A percentile compares a stretch with the other conserved stretches of the same genome.
Evolutionary conservation across 257 asterid genomes (phyloP).

Genomic region (Fraxinus excelsior): DNA sequence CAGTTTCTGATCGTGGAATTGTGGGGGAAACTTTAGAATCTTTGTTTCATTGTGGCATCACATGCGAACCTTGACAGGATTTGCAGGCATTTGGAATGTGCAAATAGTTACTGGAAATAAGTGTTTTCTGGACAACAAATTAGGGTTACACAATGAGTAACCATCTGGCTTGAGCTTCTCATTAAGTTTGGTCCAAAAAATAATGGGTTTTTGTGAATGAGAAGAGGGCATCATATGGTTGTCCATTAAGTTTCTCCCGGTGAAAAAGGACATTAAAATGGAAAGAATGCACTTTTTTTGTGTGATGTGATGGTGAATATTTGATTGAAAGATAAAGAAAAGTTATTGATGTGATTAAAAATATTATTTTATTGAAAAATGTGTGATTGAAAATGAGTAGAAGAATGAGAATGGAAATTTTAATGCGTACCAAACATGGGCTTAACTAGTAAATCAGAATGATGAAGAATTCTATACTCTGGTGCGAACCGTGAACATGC

Average conservation of each 20-base stretch:
- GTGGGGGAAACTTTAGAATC: background rate
- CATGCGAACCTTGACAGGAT: too few species aligned
- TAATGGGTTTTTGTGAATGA: background rate
- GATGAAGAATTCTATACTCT: too few species aligned
- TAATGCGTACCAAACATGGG: too few species aligned
- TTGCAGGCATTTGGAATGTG: background rate
- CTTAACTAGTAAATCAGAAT: too few species aligned
- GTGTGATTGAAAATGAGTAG: too few species aligned
- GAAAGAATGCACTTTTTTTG: too few species aligned
- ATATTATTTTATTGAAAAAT: too few species aligned
- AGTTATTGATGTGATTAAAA: too few species aligned
- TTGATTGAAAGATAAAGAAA: too few species aligned
- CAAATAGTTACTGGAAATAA: background rate
- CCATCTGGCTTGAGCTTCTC: background rate
- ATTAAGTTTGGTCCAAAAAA: background rate
- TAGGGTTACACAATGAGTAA: background rate
- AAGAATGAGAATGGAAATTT: too few species aligned
- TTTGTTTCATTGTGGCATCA: background rate
- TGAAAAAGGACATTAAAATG: background rate
- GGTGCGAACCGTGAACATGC: too few species aligned
- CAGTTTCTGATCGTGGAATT: background rate
- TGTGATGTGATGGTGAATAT: too few species aligned
- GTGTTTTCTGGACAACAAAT: background rate
- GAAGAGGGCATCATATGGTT: background rate
- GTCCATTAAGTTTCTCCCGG: background rate